Percentiles rank a stretch among this genome's conserved stretches.
Conservation (phyloP, 2,329 filamentous ascomycete genomes). For the Coniochaeta sp. region DNA sequence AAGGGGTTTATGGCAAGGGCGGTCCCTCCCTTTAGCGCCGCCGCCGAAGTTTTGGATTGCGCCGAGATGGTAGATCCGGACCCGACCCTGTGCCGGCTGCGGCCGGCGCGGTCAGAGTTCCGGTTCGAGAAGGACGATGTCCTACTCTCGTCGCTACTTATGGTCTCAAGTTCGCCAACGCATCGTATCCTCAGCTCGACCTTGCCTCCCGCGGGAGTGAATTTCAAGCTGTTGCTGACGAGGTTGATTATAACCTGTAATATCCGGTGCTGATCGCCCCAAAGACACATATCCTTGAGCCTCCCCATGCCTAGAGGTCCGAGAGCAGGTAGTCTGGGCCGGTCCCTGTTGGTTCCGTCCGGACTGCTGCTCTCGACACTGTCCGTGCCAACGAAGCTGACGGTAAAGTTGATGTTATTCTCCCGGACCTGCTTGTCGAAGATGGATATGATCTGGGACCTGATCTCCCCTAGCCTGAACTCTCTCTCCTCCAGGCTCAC, state of each 20-base stretch:
- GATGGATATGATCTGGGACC: slow-evolving; percentile 74
- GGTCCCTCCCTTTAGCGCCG: slow-evolving; percentile 32
- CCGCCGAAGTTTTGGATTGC: slow-evolving; percentile 31
- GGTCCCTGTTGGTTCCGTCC: slow-evolving; percentile 23
- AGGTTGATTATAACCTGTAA: slow-evolving; percentile 91
- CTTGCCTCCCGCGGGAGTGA: slow-evolving; percentile 69
- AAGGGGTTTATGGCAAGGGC: slow-evolving; percentile 57
- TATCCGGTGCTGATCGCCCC: slow-evolving; percentile 89
- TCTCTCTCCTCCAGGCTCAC: slow-evolving; percentile 77
- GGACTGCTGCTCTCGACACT: slow-evolving; percentile 18
- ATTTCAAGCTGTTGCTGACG: slow-evolving; percentile 87
- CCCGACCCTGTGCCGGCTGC: slow-evolving; percentile 35
- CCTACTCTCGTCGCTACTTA: slow-evolving; percentile 34
- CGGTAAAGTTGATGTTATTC: slow-evolving; percentile 64
- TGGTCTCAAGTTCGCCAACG: slow-evolving; percentile 47
- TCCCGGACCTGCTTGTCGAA: slow-evolving; percentile 88
- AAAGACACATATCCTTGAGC: slow-evolving; percentile 78
- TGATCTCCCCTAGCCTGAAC: slow-evolving; percentile 77
- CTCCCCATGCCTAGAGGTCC: slow-evolving; percentile 60
- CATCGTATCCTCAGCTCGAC: slow-evolving; percentile 74
- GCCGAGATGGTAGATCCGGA: slow-evolving; percentile 44
- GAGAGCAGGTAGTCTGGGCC: slow-evolving; percentile 42
- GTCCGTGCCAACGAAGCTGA: slow-evolving; percentile 60
- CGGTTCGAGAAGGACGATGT: slow-evolving; percentile 44
- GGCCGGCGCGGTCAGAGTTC: slow-evolving; percentile 32